A percentile compares a stretch with the other conserved stretches of the same genome.
phyloP scores from a whole-genome alignment of 2,329 filamentous ascomycete genomes.

The Tothia fuscella region DNA sequence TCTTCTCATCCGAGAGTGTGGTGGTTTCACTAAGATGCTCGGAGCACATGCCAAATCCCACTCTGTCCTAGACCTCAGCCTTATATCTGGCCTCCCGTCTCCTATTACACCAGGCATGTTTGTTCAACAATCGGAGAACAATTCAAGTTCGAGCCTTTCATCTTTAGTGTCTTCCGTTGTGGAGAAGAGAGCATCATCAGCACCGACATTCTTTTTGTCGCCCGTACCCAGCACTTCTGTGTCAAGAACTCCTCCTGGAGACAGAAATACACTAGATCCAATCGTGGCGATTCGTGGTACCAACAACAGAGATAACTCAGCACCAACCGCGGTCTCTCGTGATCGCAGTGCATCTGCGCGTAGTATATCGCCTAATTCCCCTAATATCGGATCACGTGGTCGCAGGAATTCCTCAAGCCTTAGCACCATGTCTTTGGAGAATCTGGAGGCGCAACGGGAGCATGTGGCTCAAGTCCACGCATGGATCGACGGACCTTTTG shows the following conservation, averaged over 20 bases:
- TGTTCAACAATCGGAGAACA: background rate
- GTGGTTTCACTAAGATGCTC: slow-evolving; percentile 10
- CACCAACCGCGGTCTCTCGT: background rate
- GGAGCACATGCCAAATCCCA: background rate
- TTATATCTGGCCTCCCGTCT: background rate
- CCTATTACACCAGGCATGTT: background rate
- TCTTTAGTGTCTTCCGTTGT: too few relatives aligned
- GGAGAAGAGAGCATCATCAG: too few relatives aligned
- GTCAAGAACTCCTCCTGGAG: too few relatives aligned
- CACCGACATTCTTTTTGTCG: background rate
- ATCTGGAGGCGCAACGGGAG: slow-evolving; percentile 7
- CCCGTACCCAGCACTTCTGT: background rate
- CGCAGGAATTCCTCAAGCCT: background rate
- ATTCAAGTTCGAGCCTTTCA: background rate
- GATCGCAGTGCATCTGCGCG: background rate
- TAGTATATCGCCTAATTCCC: background rate
- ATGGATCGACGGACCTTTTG: slow-evolving; percentile 9
- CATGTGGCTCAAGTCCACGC: slow-evolving; percentile 11
- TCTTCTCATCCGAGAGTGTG: slow-evolving; percentile 7
- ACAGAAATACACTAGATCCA: background rate
- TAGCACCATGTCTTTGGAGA: slow-evolving; percentile 1
- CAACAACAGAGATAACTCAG: background rate
- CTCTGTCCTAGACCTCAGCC: background rate
- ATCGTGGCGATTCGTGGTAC: background rate
- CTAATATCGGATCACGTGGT: background rate